Evolutionary conservation across 2,329 filamentous ascomycete genomes (phyloP).

Genomic region (Thelonectria olida): DNA sequence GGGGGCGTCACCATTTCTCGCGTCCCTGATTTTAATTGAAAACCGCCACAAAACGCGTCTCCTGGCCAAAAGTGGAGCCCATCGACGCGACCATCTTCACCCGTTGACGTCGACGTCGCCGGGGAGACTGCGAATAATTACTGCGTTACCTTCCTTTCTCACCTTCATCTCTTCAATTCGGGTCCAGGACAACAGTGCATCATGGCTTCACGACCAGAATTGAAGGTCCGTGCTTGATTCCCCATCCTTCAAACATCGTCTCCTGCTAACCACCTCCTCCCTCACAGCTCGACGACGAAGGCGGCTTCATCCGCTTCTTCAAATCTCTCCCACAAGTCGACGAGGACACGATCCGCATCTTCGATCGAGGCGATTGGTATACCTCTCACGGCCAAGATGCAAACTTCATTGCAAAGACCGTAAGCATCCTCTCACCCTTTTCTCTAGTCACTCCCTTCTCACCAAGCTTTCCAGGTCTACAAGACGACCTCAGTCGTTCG

Average conservation of each 20-base stretch:
- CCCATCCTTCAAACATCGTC: neutral
- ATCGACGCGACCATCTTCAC: constrained; percentile 32
- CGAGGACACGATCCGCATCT: constrained; percentile 84
- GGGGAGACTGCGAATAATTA: neutral
- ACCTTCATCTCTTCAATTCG: constrained; percentile 9
- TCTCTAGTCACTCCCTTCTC: neutral
- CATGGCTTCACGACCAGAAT: constrained; percentile 77
- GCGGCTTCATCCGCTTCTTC: constrained; percentile 96
- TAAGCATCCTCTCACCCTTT: constrained; percentile 45
- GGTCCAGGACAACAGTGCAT: constrained; percentile 35
- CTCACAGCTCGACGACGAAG: constrained; percentile 88
- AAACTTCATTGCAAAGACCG: constrained; percentile 81
- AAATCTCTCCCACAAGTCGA: constrained; percentile 79
- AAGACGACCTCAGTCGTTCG: constrained; percentile 96
- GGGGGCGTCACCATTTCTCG: constrained; percentile 28
- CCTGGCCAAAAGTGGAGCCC: constrained; percentile 31
- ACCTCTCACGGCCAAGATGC: constrained; percentile 92
- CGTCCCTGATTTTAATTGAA: constrained; percentile 40
- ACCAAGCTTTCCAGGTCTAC: constrained; percentile 74
- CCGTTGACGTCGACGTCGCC: constrained; percentile 22
- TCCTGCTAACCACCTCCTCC: constrained; percentile 13
- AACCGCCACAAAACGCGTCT: constrained; percentile 40
- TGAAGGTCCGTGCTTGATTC: constrained; percentile 63
- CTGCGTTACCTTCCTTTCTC: neutral
- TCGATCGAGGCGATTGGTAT: constrained; percentile 95